These are phyloP conservation scores for Vaccinium myrtillus DNA, from an alignment of 148 eudicot species.

Conservation along the genomic window DNA sequence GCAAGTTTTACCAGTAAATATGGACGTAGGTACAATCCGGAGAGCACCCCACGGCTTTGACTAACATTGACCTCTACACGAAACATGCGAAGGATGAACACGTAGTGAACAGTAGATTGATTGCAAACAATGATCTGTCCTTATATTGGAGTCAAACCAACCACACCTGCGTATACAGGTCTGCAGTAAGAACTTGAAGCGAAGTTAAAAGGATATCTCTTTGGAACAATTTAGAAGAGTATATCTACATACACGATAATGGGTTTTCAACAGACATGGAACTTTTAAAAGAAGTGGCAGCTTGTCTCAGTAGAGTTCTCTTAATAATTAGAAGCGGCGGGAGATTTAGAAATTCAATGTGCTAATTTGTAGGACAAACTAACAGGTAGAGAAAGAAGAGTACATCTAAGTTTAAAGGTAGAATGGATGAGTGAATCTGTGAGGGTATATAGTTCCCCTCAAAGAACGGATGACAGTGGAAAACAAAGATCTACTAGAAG, in stretches of 20 bases:
- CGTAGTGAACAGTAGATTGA: background rate
- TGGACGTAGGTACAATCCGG: background rate
- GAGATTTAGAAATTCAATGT: background rate
- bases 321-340: background rate
- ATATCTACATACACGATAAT: background rate
- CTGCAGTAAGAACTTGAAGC: background rate
- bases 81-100: background rate
- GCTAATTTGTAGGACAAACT: background rate
- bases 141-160: constrained; percentile 20
- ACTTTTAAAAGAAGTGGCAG: background rate
- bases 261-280: background rate
- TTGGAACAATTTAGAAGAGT: background rate
- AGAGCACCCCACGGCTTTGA: background rate
- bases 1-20: background rate
- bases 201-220: background rate
- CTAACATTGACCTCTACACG: constrained; percentile 10
- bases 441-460: background rate
- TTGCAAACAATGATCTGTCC: background rate
- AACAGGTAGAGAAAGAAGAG: background rate
- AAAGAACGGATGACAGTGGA: background rate
- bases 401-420: background rate
- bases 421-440: background rate
- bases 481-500: background rate
- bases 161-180: constrained; percentile 8
- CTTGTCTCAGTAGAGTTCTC: background rate